Conservation (phyloP, 2,329 filamentous ascomycete genomes). For the Massarina eburnea region DNA sequence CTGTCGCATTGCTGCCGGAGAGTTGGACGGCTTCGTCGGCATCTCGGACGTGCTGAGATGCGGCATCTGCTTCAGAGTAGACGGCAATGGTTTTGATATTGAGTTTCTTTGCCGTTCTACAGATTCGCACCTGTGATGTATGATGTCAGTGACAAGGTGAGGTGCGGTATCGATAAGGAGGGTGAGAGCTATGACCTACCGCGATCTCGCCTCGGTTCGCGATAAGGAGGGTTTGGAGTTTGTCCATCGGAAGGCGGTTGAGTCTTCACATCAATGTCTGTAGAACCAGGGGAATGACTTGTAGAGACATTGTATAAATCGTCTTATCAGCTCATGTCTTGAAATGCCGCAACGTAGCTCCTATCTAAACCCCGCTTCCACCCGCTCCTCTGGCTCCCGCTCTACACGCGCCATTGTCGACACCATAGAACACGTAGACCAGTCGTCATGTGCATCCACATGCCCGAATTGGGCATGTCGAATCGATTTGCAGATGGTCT, state of each 20-base stretch:
- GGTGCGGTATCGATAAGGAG: neutral
- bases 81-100: constrained; percentile 57
- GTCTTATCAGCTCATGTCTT: too few species aligned
- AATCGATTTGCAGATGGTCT: too few species aligned
- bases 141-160: constrained; percentile 16
- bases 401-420: too few species aligned
- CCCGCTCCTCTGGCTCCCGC: too few species aligned
- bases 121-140: constrained; percentile 47
- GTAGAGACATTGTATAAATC: too few species aligned
- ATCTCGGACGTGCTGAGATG: constrained; percentile 55
- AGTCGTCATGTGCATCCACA: too few species aligned
- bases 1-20: constrained; percentile 50
- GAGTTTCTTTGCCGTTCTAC: constrained; percentile 53
- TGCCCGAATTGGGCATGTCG: too few species aligned
- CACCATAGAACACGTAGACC: too few species aligned
- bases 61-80: constrained; percentile 59
- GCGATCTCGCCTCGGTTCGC: constrained; percentile 64
- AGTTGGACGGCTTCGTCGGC: constrained; percentile 58
- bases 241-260: constrained; percentile 36
- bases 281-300: too few species aligned
- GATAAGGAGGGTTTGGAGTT: constrained; percentile 56
- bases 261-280: neutral
- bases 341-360: too few species aligned
- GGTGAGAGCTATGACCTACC: constrained; percentile 17
- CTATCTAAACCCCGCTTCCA: too few species aligned